Conservation (phyloP, 2,329 filamentous ascomycete species). For the Plectosphaerella cucumerina region DNA sequence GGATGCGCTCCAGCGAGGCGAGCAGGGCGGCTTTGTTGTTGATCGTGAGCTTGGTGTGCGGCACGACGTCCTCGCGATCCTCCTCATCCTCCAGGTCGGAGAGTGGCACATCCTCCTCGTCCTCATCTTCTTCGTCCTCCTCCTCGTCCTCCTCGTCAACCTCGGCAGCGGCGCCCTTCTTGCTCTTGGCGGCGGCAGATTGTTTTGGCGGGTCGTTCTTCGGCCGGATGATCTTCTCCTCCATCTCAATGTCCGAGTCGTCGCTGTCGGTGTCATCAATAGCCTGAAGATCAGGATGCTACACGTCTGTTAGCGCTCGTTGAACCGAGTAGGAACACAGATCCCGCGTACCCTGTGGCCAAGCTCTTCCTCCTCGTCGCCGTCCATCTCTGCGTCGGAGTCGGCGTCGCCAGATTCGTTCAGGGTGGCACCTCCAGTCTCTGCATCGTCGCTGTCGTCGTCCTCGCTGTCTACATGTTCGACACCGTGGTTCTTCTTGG, state of each 20-base stretch:
- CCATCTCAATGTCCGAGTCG: constrained; percentile 73
- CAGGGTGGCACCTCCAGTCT: constrained; percentile 14
- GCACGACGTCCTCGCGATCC: constrained; percentile 81
- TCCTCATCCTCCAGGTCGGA: constrained; percentile 84
- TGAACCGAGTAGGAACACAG: background rate
- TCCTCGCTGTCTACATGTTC: constrained; percentile 25
- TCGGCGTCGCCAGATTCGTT: constrained; percentile 24
- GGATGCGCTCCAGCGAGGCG: constrained; percentile 74
- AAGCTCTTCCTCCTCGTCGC: constrained; percentile 21
- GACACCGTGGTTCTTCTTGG: constrained; percentile 17
- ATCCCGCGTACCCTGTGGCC: constrained; percentile 13
- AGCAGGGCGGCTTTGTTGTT: constrained; percentile 91
- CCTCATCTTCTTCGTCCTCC: constrained; percentile 64
- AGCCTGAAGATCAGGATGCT: constrained; percentile 47
- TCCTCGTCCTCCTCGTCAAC: constrained; percentile 47
- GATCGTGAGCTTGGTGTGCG: constrained; percentile 90
- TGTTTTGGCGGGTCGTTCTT: constrained; percentile 27
- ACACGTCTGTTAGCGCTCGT: constrained; percentile 7
- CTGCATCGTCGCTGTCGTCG: constrained; percentile 18
- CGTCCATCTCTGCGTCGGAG: constrained; percentile 19
- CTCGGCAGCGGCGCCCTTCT: constrained; percentile 29
- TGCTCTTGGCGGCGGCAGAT: constrained; percentile 38
- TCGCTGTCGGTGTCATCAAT: constrained; percentile 56
- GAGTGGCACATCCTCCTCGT: constrained; percentile 83
- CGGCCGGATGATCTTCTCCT: constrained; percentile 60